These are phyloP conservation scores for Magnolia sinica DNA, from an alignment of 164 flowering plant species.

Conservation along the genomic window DNA sequence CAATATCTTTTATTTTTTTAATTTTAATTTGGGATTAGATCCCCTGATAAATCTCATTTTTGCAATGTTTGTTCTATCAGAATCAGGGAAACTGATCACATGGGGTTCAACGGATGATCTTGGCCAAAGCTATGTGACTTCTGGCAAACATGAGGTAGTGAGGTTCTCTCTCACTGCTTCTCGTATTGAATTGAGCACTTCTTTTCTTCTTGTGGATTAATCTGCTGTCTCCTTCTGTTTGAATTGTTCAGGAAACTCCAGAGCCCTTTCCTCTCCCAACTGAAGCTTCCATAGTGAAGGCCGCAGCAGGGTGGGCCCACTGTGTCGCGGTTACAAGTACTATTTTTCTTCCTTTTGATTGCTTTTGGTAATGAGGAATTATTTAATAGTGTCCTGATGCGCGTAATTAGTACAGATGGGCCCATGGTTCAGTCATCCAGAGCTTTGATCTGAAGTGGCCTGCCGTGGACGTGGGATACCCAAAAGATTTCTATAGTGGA, in stretches of 20 bases:
- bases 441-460: no score
- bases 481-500: no score
- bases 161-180: constrained; percentile 1
- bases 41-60: not conserved
- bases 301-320: constrained; percentile 99
- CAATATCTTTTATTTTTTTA: no score
- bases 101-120: constrained; percentile 99
- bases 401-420: no score
- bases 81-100: constrained; percentile 85
- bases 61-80: constrained; percentile 31
- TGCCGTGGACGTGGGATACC: no score
- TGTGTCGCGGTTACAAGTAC: constrained; percentile 87
- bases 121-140: constrained; percentile 91
- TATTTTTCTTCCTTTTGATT: not conserved
- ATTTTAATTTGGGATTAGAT: not conserved
- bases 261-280: constrained; percentile 91
- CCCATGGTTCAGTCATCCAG: no score
- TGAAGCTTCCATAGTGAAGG: constrained; percentile 67
- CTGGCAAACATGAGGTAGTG: constrained; percentile 94
- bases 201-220: not conserved
- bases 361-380: not conserved
- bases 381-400: not conserved
- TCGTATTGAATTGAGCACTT: not conserved
- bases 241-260: constrained; percentile 69
- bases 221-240: constrained; percentile 5